Evolutionary conservation across 306 rosid species (phyloP).

Genomic region (Pachyrhizus erosus): DNA sequence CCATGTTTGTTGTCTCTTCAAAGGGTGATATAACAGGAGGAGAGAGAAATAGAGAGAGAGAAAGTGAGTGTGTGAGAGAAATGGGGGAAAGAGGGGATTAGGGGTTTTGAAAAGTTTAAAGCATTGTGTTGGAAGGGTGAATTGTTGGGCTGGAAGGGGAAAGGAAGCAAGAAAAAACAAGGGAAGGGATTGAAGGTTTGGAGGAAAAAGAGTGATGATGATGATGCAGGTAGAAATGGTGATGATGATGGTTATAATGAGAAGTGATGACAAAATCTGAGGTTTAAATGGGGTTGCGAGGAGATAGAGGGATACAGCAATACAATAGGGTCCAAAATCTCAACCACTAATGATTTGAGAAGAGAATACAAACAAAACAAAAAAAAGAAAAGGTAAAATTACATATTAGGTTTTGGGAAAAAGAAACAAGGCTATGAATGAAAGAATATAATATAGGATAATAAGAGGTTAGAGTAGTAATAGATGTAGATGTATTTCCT

Average conservation of each 20-base stretch:
- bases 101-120: conserved; percentile 51
- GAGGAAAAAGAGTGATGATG: conserved; percentile 37
- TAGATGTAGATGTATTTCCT: too few species aligned
- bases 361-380: conserved; percentile 32
- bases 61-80: background rate
- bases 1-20: conserved; percentile 54
- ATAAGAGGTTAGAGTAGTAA: background rate
- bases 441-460: background rate
- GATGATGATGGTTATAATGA: conserved; percentile 57
- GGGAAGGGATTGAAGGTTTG: conserved; percentile 32
- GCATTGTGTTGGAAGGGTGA: conserved; percentile 9
- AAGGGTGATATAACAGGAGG: conserved; percentile 16
- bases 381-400: background rate
- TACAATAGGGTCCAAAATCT: conserved; percentile 45
- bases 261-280: conserved; percentile 55
- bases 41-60: background rate
- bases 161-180: background rate
- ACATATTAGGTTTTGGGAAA: background rate
- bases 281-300: conserved; percentile 51
- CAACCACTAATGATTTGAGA: conserved; percentile 52
- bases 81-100: conserved; percentile 35
- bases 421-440: background rate
- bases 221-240: conserved; percentile 25
- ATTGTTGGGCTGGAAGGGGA: conserved; percentile 33
- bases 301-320: conserved; percentile 50